Conservation (phyloP, 371 early-diverging fungal species). For the Apophysomyces trapeziformis region DNA sequence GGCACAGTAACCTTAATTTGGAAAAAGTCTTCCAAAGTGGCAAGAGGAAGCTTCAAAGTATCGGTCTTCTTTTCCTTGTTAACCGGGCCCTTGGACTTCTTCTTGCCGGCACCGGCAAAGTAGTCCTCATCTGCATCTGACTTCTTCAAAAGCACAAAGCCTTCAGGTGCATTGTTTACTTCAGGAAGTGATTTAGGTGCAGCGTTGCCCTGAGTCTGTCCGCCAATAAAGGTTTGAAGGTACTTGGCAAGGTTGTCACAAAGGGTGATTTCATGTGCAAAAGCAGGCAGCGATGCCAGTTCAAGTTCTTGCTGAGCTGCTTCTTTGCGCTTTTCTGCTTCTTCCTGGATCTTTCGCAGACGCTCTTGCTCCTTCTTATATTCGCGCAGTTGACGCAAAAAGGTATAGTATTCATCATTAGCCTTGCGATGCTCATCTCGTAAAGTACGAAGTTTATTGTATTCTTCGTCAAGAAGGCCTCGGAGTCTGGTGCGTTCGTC, state of each 20-base stretch:
- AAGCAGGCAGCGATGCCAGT: conserved; percentile 89
- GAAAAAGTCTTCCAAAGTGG: conserved; percentile 81
- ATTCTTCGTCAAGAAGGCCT: conserved; percentile 73
- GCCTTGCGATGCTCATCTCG: conserved; percentile 75
- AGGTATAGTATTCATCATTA: conserved; percentile 78
- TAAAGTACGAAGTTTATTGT: conserved; percentile 66
- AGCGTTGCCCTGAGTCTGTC: conserved; percentile 7
- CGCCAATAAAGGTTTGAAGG: conserved; percentile 52
- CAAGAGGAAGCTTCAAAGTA: conserved; percentile 80
- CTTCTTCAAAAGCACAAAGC: conserved; percentile 65
- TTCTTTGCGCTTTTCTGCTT: conserved; percentile 65
- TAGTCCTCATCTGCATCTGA: conserved; percentile 81
- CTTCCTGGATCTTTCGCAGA: conserved; percentile 69
- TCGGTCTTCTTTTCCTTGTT: conserved; percentile 69
- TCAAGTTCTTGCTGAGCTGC: conserved; percentile 79
- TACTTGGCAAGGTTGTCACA: conserved; percentile 81
- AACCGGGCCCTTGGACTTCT: conserved; percentile 46
- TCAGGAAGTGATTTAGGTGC: conserved; percentile 20
- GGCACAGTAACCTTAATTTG: conserved; percentile 86
- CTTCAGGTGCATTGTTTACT: conserved; percentile 56
- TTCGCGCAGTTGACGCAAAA: conserved; percentile 76
- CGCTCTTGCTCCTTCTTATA: conserved; percentile 69
- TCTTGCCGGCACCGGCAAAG: conserved; percentile 68
- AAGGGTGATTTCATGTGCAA: conserved; percentile 79
- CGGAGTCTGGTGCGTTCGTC: conserved; percentile 78